Evolutionary conservation across 176 grass and related monocot species (phyloP), one percentile per base, ranked within the genome.

Genomic region (Panicum miliaceum): DNA sequence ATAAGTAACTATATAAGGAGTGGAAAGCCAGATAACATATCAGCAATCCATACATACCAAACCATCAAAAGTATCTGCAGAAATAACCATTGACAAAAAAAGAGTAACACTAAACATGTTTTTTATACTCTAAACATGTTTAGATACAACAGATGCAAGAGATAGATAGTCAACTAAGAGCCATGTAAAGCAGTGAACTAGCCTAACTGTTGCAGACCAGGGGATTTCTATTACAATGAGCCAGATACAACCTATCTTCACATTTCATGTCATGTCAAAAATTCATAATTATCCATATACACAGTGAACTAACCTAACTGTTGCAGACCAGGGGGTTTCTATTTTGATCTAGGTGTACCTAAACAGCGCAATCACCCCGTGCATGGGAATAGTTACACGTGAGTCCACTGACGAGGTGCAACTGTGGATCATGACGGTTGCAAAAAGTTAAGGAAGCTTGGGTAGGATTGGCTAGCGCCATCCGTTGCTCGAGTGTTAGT

Each of bases 101-200:
- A 60, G 23, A 47, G 18, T 13, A 47, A 4, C 35, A 23, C 35
- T 23, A 77, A 16, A 77, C 54, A 27, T 3, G 5, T 3, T 46
- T 78, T 32, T 32, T 32, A 32, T 32, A 32, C 29, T 32, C 35
- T 23, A 77, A 16, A 77, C 54, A 43, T 1, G 5, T 3, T 46
- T 78, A 36, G 15, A 46, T 32, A 46, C 2, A 64, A 79, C 25
- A 35, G 6, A n/a, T 12, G 5, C 2, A 67, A 53, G 29, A 36
- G 46, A 3, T 53, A 38, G n/a, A 68, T 78, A 81, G 46, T 38
- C 20, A 27, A 56, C 32, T 42, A 22, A 51, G n/a, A 57, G 34
- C 12, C 77, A 79, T 50, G 26, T 36, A 65, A 81, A 69, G 64
- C 62, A 40, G 63, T 26, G 68, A 37, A 50, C 26, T 34, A 79